These are phyloP conservation scores for Xerocomus potaroensis DNA, from an alignment of 768 basidiomycete genomes.

Conservation along the genomic window DNA sequence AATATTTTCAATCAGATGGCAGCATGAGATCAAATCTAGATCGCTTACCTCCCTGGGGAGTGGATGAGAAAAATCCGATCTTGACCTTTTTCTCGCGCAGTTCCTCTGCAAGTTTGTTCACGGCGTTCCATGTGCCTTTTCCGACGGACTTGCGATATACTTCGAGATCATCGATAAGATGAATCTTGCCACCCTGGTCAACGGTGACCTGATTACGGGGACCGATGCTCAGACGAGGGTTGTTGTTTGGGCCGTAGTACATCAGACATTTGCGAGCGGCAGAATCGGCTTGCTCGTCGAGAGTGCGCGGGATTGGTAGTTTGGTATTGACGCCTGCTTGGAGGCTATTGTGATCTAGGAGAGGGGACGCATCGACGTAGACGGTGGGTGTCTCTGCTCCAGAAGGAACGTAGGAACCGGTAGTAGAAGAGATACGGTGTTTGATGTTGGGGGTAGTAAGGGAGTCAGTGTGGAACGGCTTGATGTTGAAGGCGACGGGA, in stretches of 20 bases:
- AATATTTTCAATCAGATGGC: conserved; percentile 22
- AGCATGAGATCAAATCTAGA: conserved; percentile 2
- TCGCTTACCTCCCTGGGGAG: conserved; percentile 82
- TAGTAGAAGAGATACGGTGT: conserved; percentile 77
- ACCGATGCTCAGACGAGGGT: conserved; percentile 77
- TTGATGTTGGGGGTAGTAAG: conserved; percentile 75
- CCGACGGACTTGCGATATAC: conserved; percentile 74
- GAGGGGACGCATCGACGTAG: conserved; percentile 54
- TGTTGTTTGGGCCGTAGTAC: conserved; percentile 80
- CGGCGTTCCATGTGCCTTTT: conserved; percentile 73
- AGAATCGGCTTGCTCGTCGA: conserved; percentile 84
- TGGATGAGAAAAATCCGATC: conserved; percentile 93
- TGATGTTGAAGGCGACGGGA: conserved; percentile 83
- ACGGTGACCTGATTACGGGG: conserved; percentile 85
- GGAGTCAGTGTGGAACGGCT: conserved; percentile 76
- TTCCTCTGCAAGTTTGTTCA: conserved; percentile 77
- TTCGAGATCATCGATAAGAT: conserved; percentile 77
- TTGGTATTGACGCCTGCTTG: conserved; percentile 47
- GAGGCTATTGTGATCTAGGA: conserved; percentile 38
- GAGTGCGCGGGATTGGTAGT: conserved; percentile 69
- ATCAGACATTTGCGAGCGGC: conserved; percentile 82
- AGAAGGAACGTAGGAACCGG: conserved; percentile 73
- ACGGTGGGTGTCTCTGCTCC: conserved; percentile 74
- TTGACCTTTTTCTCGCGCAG: conserved; percentile 83
- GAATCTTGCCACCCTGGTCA: conserved; percentile 82